phyloP scores from a whole-genome alignment of 2,329 filamentous ascomycete species.

The Pyrenophora graminea region DNA sequence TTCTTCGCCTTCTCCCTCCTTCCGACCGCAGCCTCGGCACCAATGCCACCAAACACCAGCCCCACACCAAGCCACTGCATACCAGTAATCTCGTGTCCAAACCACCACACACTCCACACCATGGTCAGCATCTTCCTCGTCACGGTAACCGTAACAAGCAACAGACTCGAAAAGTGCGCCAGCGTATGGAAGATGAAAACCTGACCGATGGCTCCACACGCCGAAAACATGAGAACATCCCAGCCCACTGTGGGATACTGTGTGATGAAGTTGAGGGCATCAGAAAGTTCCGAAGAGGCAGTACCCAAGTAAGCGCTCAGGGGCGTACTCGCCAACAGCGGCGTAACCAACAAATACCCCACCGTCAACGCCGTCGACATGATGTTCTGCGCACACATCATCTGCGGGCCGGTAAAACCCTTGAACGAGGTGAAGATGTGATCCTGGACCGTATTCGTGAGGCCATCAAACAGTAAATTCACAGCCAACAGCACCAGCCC shows the following conservation, averaged over 20 bases:
- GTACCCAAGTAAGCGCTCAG: slow-evolving; percentile 51
- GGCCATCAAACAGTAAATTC: slow-evolving; percentile 91
- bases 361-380: slow-evolving; percentile 79
- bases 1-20: slow-evolving; percentile 83
- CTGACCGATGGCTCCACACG: slow-evolving; percentile 89
- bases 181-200: slow-evolving; percentile 96
- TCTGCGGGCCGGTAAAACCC: slow-evolving; percentile 88
- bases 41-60: slow-evolving; percentile 93
- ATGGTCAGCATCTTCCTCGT: slow-evolving; percentile 99
- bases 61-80: slow-evolving; percentile 95
- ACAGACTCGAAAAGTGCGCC: slow-evolving; percentile 84
- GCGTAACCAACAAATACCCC: slow-evolving; percentile 75
- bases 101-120: slow-evolving; percentile 93
- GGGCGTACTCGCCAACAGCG: slow-evolving; percentile 69
- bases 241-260: slow-evolving; percentile 80
- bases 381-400: slow-evolving; percentile 98
- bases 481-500: slow-evolving; percentile 82
- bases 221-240: slow-evolving; percentile 87
- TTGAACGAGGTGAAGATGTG: slow-evolving; percentile 81
- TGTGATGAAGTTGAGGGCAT: slow-evolving; percentile 79
- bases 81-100: slow-evolving; percentile 81
- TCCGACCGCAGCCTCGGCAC: slow-evolving; percentile 82
- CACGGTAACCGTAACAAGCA: slow-evolving; percentile 94
- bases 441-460: slow-evolving; percentile 96
- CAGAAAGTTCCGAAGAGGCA: slow-evolving; percentile 64